Percentiles rank a stretch among this genome's conserved stretches.
Conservation (phyloP, 768 basidiomycete genomes). For the Coprinopsis cinerea region DNA sequence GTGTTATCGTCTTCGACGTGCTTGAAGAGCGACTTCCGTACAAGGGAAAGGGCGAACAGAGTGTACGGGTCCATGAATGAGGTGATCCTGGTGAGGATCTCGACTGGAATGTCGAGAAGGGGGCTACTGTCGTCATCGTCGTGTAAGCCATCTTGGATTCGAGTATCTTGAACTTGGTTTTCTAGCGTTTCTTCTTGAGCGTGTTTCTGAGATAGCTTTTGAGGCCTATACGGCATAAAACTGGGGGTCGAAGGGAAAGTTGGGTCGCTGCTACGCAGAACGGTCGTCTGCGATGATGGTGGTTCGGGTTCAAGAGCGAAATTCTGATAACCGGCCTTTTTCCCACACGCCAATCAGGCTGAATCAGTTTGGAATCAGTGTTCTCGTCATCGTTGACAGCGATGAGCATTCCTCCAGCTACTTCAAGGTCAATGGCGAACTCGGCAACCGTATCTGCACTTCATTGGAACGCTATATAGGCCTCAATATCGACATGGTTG, state of each 20-base stretch:
- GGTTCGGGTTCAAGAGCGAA: conserved; percentile 11
- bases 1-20: conserved; percentile 77
- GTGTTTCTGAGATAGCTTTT: conserved; percentile 35
- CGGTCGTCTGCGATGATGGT: conserved; percentile 22
- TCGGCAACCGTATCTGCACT: no score
- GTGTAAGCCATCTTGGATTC: conserved; percentile 45
- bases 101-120: conserved; percentile 54
- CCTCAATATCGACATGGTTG: no score
- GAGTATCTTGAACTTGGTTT: conserved; percentile 20
- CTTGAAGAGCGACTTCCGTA: conserved; percentile 45
- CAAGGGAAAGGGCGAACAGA: conserved; percentile 51
- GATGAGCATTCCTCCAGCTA: neutral
- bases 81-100: conserved; percentile 74
- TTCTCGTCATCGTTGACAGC: neutral
- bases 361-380: neutral
- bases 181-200: conserved; percentile 24
- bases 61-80: conserved; percentile 62
- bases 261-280: conserved; percentile 19
- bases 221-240: conserved; percentile 69
- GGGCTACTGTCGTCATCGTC: conserved; percentile 24
- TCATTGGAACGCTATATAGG: no score
- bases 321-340: neutral
- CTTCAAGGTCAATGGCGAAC: no score
- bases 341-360: no score
- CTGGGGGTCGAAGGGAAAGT: conserved; percentile 16